A percentile compares a stretch with the other conserved stretches of the same genome.
Evolutionary conservation across 306 rosid species (phyloP).

Genomic region (Cucurbita moschata): DNA sequence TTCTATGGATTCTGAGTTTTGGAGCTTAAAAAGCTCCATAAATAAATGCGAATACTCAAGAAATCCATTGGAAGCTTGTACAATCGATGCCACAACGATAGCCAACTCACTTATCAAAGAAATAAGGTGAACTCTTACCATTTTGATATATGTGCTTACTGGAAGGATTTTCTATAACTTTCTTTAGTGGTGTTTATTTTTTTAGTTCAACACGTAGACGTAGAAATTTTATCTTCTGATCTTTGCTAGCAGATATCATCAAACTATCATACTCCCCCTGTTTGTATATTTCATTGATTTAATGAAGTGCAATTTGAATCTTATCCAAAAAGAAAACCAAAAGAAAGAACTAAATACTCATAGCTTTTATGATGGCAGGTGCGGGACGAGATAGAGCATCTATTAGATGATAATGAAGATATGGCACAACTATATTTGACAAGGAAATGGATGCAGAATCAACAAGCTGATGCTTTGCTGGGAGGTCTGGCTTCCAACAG

Average conservation of each 20-base stretch:
- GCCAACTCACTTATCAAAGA: constrained; percentile 11
- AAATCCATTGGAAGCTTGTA: background rate
- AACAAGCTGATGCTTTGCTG: constrained; percentile 48
- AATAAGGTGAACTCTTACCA: background rate
- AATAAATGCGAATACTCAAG: background rate
- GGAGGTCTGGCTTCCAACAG: constrained; percentile 38
- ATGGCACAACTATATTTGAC: constrained; percentile 92
- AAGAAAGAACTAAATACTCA: background rate
- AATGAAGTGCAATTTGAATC: background rate
- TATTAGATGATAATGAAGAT: constrained; percentile 89
- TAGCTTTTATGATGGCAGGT: constrained; percentile 36
- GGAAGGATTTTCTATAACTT: background rate
- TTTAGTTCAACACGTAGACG: no score
- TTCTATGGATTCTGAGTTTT: no score
- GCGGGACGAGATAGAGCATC: constrained; percentile 89
- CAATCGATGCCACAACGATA: constrained; percentile 12
- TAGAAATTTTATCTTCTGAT: no score
- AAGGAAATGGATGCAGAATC: constrained; percentile 73
- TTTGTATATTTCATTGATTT: background rate
- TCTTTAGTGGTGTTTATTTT: background rate
- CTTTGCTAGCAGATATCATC: background rate
- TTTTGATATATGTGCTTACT: background rate
- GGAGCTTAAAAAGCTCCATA: no score
- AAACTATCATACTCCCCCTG: background rate
- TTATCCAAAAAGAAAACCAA: background rate